phyloP scores from a whole-genome alignment of 306 rosid genomes.

The Dryas octopetala region DNA sequence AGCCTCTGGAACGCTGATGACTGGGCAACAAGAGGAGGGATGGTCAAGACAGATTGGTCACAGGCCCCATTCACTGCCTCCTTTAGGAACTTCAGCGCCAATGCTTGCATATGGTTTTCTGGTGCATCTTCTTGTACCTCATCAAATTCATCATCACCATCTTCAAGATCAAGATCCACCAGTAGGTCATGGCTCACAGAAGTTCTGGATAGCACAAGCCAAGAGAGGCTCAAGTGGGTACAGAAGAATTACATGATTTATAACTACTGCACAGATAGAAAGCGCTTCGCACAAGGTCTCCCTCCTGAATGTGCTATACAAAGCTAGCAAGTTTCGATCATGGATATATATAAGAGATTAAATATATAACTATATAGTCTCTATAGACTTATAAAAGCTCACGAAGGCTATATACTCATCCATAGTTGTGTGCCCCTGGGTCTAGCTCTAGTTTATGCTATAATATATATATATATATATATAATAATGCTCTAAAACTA shows the following conservation, averaged over 20 bases:
- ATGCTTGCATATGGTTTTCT: constrained; percentile 34
- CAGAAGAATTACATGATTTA: constrained; percentile 44
- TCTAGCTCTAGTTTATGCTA: no score
- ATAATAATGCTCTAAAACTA: no score
- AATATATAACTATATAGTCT: no score
- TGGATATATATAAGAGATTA: no score
- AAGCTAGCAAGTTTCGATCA: not conserved
- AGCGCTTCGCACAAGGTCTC: constrained; percentile 35
- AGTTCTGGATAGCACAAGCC: constrained; percentile 26
- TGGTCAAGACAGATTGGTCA: constrained; percentile 69
- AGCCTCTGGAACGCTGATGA: constrained; percentile 78
- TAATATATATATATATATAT: no score
- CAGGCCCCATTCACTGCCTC: constrained; percentile 67
- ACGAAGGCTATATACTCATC: no score
- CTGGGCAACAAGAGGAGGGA: constrained; percentile 86
- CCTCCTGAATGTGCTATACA: constrained; percentile 35
- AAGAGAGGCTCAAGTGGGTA: constrained; percentile 29
- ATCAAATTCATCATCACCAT: not conserved
- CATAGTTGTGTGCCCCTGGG: no score
- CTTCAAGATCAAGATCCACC: not conserved
- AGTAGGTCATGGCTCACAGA: constrained; percentile 30
- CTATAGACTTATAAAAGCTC: no score
- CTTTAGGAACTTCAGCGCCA: constrained; percentile 46
- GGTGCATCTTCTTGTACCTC: constrained; percentile 31
- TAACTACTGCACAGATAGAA: constrained; percentile 34